Evolutionary conservation across 2,329 filamentous ascomycete genomes (phyloP).

Genomic region (Passalora sequoiae): DNA sequence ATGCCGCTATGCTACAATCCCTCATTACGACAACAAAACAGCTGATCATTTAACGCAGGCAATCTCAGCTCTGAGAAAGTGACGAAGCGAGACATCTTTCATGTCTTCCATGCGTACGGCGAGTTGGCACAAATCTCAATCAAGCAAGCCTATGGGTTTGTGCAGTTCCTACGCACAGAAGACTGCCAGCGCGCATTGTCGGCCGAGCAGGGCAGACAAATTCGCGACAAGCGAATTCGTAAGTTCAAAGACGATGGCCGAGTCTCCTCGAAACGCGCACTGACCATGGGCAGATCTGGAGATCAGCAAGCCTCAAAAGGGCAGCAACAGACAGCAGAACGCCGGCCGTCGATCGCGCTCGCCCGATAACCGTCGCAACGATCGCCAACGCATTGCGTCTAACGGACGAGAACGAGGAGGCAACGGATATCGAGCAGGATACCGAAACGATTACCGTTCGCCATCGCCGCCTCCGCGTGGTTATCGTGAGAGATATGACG

Average conservation of each 20-base stretch:
- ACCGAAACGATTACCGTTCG: constrained; percentile 43
- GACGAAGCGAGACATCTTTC: constrained; percentile 88
- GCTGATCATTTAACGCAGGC: constrained; percentile 47
- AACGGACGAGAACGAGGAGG: constrained; percentile 56
- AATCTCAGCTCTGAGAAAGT: constrained; percentile 91
- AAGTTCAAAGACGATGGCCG: constrained; percentile 43
- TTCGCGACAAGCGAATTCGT: constrained; percentile 92
- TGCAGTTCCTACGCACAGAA: constrained; percentile 76
- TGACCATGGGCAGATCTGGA: constrained; percentile 64
- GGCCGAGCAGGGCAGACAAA: constrained; percentile 70
- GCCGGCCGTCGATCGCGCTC: constrained; percentile 52
- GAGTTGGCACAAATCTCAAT: constrained; percentile 90
- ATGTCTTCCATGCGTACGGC: constrained; percentile 80
- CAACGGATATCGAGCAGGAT: no score
- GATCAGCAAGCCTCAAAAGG: constrained; percentile 75
- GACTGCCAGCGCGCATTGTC: constrained; percentile 72
- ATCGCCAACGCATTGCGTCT: constrained; percentile 49
- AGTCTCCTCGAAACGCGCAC: constrained; percentile 12
- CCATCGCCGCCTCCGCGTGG: constrained; percentile 41
- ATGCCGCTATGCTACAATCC: constrained; percentile 23
- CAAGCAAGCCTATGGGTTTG: constrained; percentile 94
- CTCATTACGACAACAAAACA: constrained; percentile 3
- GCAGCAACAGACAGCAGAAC: constrained; percentile 31
- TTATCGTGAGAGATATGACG: constrained; percentile 33
- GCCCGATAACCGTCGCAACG: constrained; percentile 51